Evolutionary conservation across 306 rosid species (phyloP).

Genomic region (Prunus salicina): DNA sequence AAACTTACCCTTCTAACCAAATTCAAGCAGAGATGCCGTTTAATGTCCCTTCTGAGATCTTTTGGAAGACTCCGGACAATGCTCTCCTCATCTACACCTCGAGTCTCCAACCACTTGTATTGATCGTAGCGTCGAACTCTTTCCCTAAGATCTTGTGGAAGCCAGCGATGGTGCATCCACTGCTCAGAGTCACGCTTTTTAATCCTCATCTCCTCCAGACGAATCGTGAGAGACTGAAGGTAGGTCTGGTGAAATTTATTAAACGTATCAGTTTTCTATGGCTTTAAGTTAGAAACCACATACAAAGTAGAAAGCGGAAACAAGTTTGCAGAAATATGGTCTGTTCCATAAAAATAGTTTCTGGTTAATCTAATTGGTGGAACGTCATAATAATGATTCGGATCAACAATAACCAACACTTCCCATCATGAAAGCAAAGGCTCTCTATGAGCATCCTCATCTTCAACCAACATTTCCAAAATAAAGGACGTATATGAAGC

Average conservation of each 20-base stretch:
- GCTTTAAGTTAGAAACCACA: background rate
- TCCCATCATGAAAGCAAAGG: background rate
- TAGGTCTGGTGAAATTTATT: constrained; percentile 39
- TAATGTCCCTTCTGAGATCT: constrained; percentile 57
- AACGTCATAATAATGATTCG: background rate
- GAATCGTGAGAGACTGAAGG: constrained; percentile 52
- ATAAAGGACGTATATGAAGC: background rate
- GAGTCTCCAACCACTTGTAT: constrained; percentile 58
- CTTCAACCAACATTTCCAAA: background rate
- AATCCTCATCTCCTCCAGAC: constrained; percentile 61
- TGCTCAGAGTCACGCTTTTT: constrained; percentile 56
- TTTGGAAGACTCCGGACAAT: constrained; percentile 50
- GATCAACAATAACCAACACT: background rate
- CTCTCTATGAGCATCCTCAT: background rate
- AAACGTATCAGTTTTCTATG: background rate
- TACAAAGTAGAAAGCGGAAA: background rate
- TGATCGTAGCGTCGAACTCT: constrained; percentile 52
- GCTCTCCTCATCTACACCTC: constrained; percentile 60
- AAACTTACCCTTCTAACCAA: constrained; percentile 82
- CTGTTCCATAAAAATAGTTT: background rate
- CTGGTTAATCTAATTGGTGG: background rate
- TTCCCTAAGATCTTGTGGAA: constrained; percentile 55
- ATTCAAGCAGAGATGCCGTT: constrained; percentile 60
- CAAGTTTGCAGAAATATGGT: background rate
- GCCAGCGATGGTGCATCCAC: constrained; percentile 66